Base-by-base conservation (phyloP, 495 filamentous ascomycete species). In the Parmelia sp. region DNA sequence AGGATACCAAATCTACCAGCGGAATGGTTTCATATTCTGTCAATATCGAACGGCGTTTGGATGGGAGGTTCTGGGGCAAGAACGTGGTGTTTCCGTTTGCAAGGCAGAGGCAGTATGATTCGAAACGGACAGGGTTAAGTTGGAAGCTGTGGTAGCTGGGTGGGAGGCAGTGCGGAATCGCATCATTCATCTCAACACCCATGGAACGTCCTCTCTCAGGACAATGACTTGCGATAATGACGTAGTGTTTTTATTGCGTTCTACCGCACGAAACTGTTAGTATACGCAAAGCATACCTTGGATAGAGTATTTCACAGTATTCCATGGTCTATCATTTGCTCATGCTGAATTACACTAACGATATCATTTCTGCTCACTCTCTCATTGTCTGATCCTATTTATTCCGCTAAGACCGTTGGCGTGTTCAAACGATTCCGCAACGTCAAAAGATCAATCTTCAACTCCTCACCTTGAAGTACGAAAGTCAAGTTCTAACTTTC, bases 41-140 rank as follows among this genome's bases (percentile, higher is more conserved):
- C 17, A 21, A 21, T n/a, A 15, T 45, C n/a, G 42, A 45, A 45
- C 42, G 42, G n/a, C 42, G 42, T 4, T n/a, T 45, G 21, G 42
- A 45, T 45, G 17, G n/a, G 42, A 21, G n/a, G 21, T 2, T 45
- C 21, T 45, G 42, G 42, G n/a, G n/a, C 17, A 45, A 45, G 42
- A 15, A 45, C 8, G 9, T 45, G n/a, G 42, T 45, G 12, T 45
- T 45, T 19, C 42, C 42, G 14, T 45, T 45, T 9, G 42, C 42
- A 45, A 45, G 42, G 42, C 42, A 45, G 42, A 45, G 42, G 42
- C 42, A 45, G 42, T 45, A 45, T 45, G 42, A 45, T n/a, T 45
- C 42, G 42, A 45, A n/a, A 9, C 10, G 42, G n/a, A 45, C 42
- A 45, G 8, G 21, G 17, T 2, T 2, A 45, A 2, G 42, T 21